Evolutionary conservation across 768 basidiomycete species (phyloP), one percentile per base, ranked within the genome.

Genomic region (Pleurotus cornucopiae): DNA sequence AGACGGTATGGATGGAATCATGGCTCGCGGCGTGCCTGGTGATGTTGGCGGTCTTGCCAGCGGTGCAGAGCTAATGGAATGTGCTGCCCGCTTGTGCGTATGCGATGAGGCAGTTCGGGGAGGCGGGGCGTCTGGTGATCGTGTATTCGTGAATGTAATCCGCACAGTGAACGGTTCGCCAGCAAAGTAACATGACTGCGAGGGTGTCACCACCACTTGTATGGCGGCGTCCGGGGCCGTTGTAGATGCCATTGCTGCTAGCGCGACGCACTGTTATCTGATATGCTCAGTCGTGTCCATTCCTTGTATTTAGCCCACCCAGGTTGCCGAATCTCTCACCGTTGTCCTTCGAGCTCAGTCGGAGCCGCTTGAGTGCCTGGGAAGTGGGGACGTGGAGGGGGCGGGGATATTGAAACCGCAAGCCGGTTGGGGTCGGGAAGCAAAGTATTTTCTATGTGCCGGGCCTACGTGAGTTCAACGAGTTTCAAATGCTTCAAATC

Each of bases 101-200:
- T 68, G 66, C 9, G 71, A 62, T 38, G 30, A 34, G 30, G 61
- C 62, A 2, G 67, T 53, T 38, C 60, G 69, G 49, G 62, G 62
- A 44, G 71, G 73, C 11, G 70, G 72, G 23, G 70, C 64, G 20
- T 75, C 74, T 4, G 83, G 77, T 0, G 84, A 76, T 23, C 83
- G 83, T 3, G 85, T 86, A 67, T 96, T 97, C 49, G 89, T 87
- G 69, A 97, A 93, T 0, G 89, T 88, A 61, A 98, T 85, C 3
- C 84, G 88, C 11, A 91, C 91, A 2, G 85, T 76, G 70, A 96
- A 92, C 0, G 81, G 75, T 70, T 98, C 95, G 56, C 95, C 95
- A 0, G 95, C 92, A 68, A 95, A 98, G 72, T 89, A 98, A 0
- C 93, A 91, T 0, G 91, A 88, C 59, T 94, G 89, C 0, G 89